Evolutionary conservation across 1,284 basidiomycete species (phyloP).

Genomic region (Anthracocystis panici-leucophaei): DNA sequence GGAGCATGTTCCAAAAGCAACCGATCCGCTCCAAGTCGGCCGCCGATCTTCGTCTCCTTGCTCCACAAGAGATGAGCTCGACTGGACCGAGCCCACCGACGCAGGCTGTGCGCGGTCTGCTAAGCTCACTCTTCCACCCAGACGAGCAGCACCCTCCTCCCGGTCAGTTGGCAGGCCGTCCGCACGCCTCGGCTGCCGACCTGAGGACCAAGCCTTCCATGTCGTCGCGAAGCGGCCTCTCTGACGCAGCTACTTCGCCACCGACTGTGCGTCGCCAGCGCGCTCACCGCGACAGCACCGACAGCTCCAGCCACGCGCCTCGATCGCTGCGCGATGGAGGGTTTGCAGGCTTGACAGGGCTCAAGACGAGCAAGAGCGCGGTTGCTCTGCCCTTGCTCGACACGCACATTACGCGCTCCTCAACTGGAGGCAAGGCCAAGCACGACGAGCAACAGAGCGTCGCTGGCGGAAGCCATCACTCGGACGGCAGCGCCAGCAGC

Average conservation of each 20-base stretch:
- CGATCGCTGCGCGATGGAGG: constrained; percentile 39
- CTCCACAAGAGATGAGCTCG: constrained; percentile 17
- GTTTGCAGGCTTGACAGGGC: constrained; percentile 46
- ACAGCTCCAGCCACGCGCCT: constrained; percentile 28
- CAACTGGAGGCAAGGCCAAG: constrained; percentile 68
- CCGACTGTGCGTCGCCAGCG: constrained; percentile 29
- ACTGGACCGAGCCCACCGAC: constrained; percentile 30
- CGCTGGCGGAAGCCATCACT: constrained; percentile 29
- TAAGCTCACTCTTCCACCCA: constrained; percentile 66
- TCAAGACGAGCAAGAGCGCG: constrained; percentile 77
- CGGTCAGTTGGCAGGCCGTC: constrained; percentile 57
- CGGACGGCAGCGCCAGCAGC: constrained; percentile 41
- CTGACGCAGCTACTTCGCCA: constrained; percentile 30
- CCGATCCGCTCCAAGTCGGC: constrained; percentile 72
- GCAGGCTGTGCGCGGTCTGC: constrained; percentile 59
- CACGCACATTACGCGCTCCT: constrained; percentile 71
- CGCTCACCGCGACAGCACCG: constrained; percentile 39
- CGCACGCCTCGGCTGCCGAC: constrained; percentile 61
- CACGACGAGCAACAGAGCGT: constrained; percentile 31
- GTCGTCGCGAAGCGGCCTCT: constrained; percentile 17
- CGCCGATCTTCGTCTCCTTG: constrained; percentile 58
- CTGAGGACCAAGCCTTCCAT: constrained; percentile 36
- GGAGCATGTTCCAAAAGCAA: constrained; percentile 81
- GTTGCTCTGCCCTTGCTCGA: constrained; percentile 73
- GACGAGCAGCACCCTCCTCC: constrained; percentile 62